Evolutionary conservation across 176 grass and related monocot species (phyloP).

Genomic region (Hyparrhenia diplandra): DNA sequence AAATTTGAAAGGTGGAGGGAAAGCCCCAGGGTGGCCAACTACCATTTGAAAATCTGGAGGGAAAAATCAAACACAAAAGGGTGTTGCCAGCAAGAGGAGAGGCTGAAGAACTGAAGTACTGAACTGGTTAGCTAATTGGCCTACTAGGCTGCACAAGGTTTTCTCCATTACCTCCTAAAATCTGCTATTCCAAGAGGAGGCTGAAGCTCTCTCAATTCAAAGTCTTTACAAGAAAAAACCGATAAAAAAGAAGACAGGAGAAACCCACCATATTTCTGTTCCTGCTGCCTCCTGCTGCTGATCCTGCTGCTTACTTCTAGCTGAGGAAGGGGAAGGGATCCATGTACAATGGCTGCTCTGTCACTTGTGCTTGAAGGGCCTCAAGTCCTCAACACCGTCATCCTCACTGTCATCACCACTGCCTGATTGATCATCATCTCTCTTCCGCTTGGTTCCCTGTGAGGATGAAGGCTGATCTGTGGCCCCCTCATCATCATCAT

Average conservation of each 20-base stretch:
- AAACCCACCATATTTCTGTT: constrained; percentile 56
- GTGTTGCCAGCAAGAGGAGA: neutral
- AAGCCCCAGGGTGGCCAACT: constrained; percentile 15
- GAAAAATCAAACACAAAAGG: constrained; percentile 27
- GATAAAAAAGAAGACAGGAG: constrained; percentile 36
- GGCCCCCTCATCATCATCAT: neutral
- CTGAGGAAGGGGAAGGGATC: constrained; percentile 29
- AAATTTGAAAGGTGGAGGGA: constrained; percentile 48
- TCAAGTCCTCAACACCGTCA: constrained; percentile 42
- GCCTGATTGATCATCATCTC: constrained; percentile 46
- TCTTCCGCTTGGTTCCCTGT: constrained; percentile 56
- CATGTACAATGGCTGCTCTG: constrained; percentile 36
- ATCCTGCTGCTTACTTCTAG: constrained; percentile 39
- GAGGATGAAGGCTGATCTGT: constrained; percentile 48
- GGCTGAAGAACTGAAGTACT: neutral
- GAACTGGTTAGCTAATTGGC: constrained; percentile 2
- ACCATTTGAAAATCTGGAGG: constrained; percentile 52
- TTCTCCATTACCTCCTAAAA: constrained; percentile 70
- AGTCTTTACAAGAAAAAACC: constrained; percentile 63
- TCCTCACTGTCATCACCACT: constrained; percentile 39
- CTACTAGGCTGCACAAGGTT: constrained; percentile 25
- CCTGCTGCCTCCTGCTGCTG: constrained; percentile 28
- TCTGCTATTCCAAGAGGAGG: constrained; percentile 63
- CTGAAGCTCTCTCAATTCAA: constrained; percentile 37
- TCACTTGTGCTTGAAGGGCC: constrained; percentile 64